phyloP scores from a whole-genome alignment of 306 rosid species.

The Parietaria judaica region DNA sequence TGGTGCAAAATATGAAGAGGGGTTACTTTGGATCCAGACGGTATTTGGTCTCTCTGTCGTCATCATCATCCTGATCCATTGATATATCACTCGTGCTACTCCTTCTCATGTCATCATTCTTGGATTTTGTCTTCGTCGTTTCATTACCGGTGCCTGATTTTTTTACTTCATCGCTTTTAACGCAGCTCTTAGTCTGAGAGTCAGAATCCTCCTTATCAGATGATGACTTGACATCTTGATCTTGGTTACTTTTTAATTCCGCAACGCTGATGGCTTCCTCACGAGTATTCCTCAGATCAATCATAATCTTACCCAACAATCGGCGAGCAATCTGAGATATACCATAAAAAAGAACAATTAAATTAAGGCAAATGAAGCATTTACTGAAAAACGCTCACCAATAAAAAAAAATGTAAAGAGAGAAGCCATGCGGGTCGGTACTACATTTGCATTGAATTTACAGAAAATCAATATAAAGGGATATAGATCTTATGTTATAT shows the following conservation, averaged over 20 bases:
- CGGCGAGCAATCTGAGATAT: conserved; percentile 83
- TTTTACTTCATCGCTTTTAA: conserved; percentile 54
- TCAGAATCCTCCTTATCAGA: conserved; percentile 56
- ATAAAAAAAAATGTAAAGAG: neutral
- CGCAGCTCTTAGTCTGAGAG: conserved; percentile 32
- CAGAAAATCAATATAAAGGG: no score
- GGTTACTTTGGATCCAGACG: conserved; percentile 92
- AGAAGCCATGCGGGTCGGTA: no score
- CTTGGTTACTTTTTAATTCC: conserved; percentile 66
- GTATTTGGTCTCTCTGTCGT: conserved; percentile 88
- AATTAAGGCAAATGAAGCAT: conserved; percentile 11
- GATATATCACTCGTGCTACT: conserved; percentile 43
- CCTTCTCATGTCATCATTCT: conserved; percentile 61
- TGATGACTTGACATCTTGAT: conserved; percentile 25
- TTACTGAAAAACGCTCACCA: no score
- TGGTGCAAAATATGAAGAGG: neutral
- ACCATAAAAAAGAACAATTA: conserved; percentile 1
- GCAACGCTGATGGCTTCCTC: conserved; percentile 94
- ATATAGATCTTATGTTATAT: no score
- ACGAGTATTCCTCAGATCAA: conserved; percentile 88
- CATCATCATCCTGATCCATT: conserved; percentile 86
- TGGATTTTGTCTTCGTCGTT: conserved; percentile 26
- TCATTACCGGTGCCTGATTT: conserved; percentile 33
- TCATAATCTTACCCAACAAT: conserved; percentile 83
- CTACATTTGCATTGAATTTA: no score